Base-by-base conservation (phyloP, 306 rosid species). In the Dryas octopetala region DNA sequence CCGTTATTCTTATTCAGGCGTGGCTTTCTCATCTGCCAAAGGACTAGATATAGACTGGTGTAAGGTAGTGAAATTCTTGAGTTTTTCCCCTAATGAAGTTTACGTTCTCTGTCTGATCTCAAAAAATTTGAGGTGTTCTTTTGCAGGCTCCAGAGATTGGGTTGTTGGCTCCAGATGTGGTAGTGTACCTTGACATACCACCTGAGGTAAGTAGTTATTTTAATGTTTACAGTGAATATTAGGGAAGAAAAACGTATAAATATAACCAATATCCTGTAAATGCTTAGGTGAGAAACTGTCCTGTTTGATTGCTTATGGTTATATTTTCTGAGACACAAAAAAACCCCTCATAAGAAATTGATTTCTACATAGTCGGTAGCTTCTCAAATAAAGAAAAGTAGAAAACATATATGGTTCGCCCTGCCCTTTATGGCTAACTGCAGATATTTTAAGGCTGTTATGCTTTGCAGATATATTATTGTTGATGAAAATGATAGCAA, bases 1-100 rank as follows among this genome's bases (percentile, higher is more conserved):
- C 82, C 97, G 97, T 78, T 95, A 95, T 85, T 91, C 97, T 70
- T 95, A 85, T 76, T 95, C 97, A n/a, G 97, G 98, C 19, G 97
- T 91, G 76, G 97, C 98, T 71, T 95, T 89, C 88, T 95, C 98
- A 9, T 83, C 96, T 11, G 91, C 98, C 50, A 91, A 95, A 80
- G 98, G 98, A 81, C 92, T 95, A 61, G 87, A 78, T 52, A 53
- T 91, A 67, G 93, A 87, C 61, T 95, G 98, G 98, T 95, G 98
- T 46, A 95, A 91, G 98, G 97, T 95, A 76, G 72, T 68, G 67
- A 62, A 47, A 9, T 46, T 23, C 70, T 75, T 16, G n/a, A 17
- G 16, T 57, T 47, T 38, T 72, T 12, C 9, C 49, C 53, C 45
- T 5, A 48, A 0, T 14, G 61, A 53, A 54, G 43, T 48, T 16